phyloP scores from a whole-genome alignment of 2,329 filamentous ascomycete genomes.

The Nigrospora oryzae region DNA sequence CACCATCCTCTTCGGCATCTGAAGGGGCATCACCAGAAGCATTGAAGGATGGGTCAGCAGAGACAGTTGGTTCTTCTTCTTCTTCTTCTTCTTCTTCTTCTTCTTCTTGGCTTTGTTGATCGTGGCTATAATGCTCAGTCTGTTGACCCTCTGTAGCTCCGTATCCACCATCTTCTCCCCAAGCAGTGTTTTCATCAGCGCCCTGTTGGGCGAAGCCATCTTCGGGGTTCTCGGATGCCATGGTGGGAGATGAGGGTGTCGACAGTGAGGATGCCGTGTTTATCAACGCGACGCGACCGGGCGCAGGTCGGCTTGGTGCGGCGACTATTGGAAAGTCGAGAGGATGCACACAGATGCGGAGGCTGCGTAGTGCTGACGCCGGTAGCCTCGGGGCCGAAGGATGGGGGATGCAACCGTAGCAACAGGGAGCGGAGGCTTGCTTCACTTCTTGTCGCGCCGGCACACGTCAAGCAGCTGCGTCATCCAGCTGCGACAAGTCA shows the following conservation, averaged over 20 bases:
- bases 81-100: conserved; percentile 42
- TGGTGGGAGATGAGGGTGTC: conserved; percentile 5
- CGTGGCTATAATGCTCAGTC: conserved; percentile 42
- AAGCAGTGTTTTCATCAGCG: conserved; percentile 16
- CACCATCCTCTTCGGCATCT: conserved; percentile 44
- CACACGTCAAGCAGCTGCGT: too few species aligned
- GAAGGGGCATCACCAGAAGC: conserved; percentile 38
- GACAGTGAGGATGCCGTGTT: too few species aligned
- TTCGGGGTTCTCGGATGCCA: conserved; percentile 18
- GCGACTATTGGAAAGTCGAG: background rate
- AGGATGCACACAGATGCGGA: too few species aligned
- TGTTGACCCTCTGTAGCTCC: conserved; percentile 46
- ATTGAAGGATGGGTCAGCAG: conserved; percentile 30
- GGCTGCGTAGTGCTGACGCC: too few species aligned
- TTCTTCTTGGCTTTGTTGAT: conserved; percentile 44
- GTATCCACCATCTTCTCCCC: conserved; percentile 44
- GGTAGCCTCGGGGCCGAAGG: too few species aligned
- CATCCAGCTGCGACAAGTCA: too few species aligned
- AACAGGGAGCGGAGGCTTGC: background rate
- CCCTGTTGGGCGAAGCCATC: conserved; percentile 11
- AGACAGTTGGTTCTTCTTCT: conserved; percentile 30
- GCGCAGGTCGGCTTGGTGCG: background rate
- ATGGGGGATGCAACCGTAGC: background rate
- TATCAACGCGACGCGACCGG: too few species aligned
- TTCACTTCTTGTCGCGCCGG: too few species aligned